Conservation (phyloP, 257 asterid species). For the Scutellaria minor region DNA sequence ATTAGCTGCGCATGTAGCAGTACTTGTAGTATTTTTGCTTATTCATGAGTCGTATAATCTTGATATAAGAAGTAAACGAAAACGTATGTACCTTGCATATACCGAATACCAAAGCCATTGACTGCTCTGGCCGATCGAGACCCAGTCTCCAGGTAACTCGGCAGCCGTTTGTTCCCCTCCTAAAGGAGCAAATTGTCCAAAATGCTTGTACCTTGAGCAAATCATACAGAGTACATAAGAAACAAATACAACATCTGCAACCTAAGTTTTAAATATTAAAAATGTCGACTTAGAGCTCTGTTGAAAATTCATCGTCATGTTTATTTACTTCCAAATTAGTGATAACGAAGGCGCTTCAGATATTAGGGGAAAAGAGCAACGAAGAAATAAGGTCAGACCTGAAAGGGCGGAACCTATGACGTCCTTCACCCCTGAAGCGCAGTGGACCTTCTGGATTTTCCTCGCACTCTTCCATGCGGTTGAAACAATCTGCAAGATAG, state of each 20-base stretch:
- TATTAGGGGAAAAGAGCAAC: no score
- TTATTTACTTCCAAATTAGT: no score
- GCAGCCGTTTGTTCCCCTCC: constrained; percentile 99
- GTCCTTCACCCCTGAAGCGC: constrained; percentile 95
- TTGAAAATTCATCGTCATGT: no score
- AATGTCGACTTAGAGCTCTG: no score
- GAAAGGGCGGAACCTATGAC: constrained; percentile 92
- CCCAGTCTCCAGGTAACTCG: constrained; percentile 98
- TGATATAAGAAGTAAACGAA: not conserved
- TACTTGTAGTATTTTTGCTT: not conserved
- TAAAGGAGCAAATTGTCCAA: constrained; percentile 96
- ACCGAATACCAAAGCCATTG: constrained; percentile 99
- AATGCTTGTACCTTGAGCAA: constrained; percentile 78
- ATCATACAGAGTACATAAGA: no score
- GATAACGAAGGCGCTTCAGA: no score
- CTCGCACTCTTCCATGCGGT: constrained; percentile 91
- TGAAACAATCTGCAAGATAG: constrained; percentile 90
- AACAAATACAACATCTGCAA: no score
- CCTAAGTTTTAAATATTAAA: no score
- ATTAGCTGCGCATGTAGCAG: not conserved
- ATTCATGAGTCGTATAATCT: not conserved
- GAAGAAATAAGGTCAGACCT: constrained; percentile 51
- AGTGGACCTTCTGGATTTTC: constrained; percentile 91
- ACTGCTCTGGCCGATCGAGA: constrained; percentile 85
- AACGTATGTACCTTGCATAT: constrained; percentile 72